phyloP scores from a whole-genome alignment of 176 grass and related monocot genomes.

The Aegilops sharonensis region DNA sequence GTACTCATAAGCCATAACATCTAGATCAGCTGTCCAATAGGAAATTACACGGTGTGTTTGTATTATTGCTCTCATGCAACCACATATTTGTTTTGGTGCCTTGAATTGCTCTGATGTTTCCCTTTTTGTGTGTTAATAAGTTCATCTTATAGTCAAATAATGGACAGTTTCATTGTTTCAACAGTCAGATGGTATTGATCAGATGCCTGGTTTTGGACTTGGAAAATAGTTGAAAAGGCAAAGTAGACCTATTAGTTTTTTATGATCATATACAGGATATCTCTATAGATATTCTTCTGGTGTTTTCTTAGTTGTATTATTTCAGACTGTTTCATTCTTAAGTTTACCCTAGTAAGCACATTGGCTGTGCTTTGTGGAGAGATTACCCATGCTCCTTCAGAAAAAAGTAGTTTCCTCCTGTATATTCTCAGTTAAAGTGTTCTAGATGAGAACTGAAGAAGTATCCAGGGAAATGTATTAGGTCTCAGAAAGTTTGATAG shows the following conservation, averaged over 20 bases:
- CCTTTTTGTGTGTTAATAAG: neutral
- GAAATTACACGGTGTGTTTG: neutral
- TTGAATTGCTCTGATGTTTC: neutral
- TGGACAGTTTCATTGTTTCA: neutral
- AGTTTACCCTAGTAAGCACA: slow-evolving; percentile 3
- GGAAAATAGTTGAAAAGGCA: neutral
- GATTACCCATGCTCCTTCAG: neutral
- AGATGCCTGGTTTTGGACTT: neutral
- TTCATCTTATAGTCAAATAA: neutral
- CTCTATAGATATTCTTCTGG: neutral
- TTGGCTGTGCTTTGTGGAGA: too few species aligned
- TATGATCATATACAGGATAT: neutral
- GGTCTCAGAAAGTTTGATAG: slow-evolving; percentile 1
- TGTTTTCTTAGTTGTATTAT: neutral
- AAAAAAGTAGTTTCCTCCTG: neutral
- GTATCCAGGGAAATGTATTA: neutral
- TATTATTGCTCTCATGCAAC: neutral
- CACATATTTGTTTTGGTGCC: neutral
- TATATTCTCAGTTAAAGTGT: neutral
- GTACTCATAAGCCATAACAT: neutral
- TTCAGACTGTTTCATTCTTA: neutral
- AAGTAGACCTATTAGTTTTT: neutral
- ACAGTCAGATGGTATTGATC: neutral
- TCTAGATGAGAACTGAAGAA: neutral
- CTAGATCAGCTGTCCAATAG: neutral